phyloP scores from a whole-genome alignment of 139 green algal genomes.

The Edaphochlamys debaryana region DNA sequence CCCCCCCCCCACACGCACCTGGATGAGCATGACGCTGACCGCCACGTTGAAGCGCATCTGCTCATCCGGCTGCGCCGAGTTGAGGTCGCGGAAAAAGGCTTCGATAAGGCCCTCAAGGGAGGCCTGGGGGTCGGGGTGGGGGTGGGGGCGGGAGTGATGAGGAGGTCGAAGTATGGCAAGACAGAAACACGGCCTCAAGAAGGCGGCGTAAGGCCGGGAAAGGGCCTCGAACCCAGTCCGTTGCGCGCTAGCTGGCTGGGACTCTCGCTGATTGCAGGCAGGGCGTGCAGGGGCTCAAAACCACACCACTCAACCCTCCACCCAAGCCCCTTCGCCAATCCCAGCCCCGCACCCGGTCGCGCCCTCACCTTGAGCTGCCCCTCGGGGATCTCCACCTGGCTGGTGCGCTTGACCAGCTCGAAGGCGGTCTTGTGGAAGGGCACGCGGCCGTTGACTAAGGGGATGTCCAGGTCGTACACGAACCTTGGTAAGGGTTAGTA shows the following conservation, averaged over 20 bases:
- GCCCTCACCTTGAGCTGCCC: conserved; percentile 41
- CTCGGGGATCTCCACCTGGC: conserved; percentile 69
- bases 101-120: conserved; percentile 70
- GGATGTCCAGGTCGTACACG: conserved; percentile 81
- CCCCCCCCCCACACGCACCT: background rate
- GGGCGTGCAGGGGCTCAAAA: too few species aligned
- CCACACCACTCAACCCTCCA: too few species aligned
- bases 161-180: too few species aligned
- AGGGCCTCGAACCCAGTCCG: too few species aligned
- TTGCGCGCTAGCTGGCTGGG: too few species aligned
- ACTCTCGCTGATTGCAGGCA: too few species aligned
- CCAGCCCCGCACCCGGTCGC: background rate
- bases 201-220: too few species aligned
- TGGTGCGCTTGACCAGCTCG: conserved; percentile 74
- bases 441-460: conserved; percentile 65
- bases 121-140: conserved; percentile 46
- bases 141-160: too few species aligned
- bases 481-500: too few species aligned
- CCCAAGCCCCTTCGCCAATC: too few species aligned
- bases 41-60: conserved; percentile 71
- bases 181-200: too few species aligned
- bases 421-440: conserved; percentile 74
- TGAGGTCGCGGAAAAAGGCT: conserved; percentile 62
- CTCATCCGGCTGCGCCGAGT: conserved; percentile 47
- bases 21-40: conserved; percentile 71